Conservation (phyloP, 2,329 filamentous ascomycete species). For the Zymoseptoria passerinii region DNA sequence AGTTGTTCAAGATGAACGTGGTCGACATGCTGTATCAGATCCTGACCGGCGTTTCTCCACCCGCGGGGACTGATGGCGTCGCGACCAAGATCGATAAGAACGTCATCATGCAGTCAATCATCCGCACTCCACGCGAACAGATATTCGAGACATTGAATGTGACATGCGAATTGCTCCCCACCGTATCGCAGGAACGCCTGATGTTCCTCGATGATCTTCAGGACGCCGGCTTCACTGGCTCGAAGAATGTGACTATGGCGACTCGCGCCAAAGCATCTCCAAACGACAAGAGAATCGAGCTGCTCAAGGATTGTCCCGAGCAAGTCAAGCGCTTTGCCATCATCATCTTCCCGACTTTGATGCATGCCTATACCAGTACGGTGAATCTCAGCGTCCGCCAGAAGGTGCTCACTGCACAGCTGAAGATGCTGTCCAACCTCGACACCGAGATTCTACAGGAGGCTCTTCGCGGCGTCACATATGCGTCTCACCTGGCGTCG, state of each 20-base stretch:
- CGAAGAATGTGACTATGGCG: conserved; percentile 37
- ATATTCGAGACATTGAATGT: conserved; percentile 96
- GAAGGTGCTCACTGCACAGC: conserved; percentile 87
- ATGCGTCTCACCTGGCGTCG: conserved; percentile 89
- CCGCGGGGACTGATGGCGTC: conserved; percentile 65
- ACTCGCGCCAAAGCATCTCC: conserved; percentile 47
- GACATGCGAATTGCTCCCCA: conserved; percentile 86
- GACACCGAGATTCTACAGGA: conserved; percentile 77
- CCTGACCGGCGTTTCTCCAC: conserved; percentile 87
- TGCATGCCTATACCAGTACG: conserved; percentile 94
- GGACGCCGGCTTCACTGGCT: conserved; percentile 42
- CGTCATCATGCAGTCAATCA: conserved; percentile 95
- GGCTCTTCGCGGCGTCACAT: conserved; percentile 77
- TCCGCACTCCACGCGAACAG: conserved; percentile 90
- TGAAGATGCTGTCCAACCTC: conserved; percentile 97
- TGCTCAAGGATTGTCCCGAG: conserved; percentile 72
- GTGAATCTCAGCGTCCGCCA: conserved; percentile 91
- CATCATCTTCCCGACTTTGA: conserved; percentile 87
- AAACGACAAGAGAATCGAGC: conserved; percentile 72
- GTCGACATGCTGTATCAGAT: conserved; percentile 98
- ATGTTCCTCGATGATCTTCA: conserved; percentile 44
- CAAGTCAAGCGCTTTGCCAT: conserved; percentile 87
- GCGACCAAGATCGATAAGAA: conserved; percentile 88
- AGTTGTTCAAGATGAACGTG: conserved; percentile 91
- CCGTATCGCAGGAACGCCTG: conserved; percentile 52